Percentiles rank a stretch among this genome's conserved stretches.
These are phyloP conservation scores for Penicillium sp. DNA, from an alignment of 2,329 filamentous ascomycete species.

Conservation along the genomic window DNA sequence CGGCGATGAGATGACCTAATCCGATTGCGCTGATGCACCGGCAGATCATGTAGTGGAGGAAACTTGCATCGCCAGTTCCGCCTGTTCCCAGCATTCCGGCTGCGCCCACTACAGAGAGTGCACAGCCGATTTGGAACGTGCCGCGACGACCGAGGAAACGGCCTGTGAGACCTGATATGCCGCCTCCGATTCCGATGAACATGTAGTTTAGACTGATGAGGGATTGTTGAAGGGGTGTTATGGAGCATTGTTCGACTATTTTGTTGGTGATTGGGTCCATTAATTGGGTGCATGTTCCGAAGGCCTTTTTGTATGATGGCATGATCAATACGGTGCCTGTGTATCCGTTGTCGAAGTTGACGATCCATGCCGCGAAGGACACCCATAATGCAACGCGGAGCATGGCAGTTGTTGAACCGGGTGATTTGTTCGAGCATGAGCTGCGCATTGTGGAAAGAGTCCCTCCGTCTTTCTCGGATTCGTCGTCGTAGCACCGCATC, in stretches of 20 bases:
- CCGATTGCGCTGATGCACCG: conserved; percentile 26
- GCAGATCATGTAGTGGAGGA: conserved; percentile 28
- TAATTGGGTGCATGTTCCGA: conserved; percentile 22
- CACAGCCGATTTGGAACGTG: conserved; percentile 24
- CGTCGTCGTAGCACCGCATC: conserved; percentile 7
- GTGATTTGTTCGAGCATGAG: neutral
- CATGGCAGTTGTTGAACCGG: conserved; percentile 18
- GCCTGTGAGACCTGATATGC: conserved; percentile 19
- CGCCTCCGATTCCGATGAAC: conserved; percentile 28
- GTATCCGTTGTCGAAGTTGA: conserved; percentile 28
- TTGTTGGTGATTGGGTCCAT: conserved; percentile 11
- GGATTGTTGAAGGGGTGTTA: conserved; percentile 29
- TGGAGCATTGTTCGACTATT: conserved; percentile 15
- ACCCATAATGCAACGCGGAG: conserved; percentile 23
- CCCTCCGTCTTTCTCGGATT: conserved; percentile 1
- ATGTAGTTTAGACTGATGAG: conserved; percentile 28
- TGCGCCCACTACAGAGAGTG: conserved; percentile 24
- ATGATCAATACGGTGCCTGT: conserved; percentile 25
- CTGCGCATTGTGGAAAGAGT: neutral
- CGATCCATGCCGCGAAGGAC: conserved; percentile 23
- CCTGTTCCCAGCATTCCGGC: conserved; percentile 29
- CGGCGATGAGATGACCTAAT: conserved; percentile 22
- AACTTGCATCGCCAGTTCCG: conserved; percentile 14
- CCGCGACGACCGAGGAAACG: conserved; percentile 23
- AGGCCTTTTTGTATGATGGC: conserved; percentile 24